Evolutionary conservation across 2,329 filamentous ascomycete species (phyloP), one percentile per base, ranked within the genome.

Genomic region (Hypoxylon sp.): DNA sequence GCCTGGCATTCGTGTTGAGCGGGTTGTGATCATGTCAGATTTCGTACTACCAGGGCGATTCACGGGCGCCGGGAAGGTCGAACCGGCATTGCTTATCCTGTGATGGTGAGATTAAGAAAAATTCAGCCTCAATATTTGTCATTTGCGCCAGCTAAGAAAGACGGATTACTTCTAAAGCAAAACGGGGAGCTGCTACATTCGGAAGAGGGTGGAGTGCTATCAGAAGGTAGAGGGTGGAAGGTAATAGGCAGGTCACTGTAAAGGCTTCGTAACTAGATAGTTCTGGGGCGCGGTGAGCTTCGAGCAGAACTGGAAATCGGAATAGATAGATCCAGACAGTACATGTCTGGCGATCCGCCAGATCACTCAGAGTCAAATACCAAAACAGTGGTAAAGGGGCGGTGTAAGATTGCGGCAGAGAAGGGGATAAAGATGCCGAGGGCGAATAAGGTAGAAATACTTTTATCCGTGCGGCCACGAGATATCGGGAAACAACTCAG

Each of bases 51-150:
- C 21, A 34, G 12, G 21, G 7, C 9, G n/a, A 5, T 37, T 21
- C n/a, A 19, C 30, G 6, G 19, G 32, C 30, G 23, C 32, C 37
- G 52, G 52, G 29, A 54, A 4, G 16, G 29, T 19, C 8, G 30
- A 32, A 14, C 52, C 37, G 37, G 52, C 25, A 54, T 43, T 11
- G 32, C 50, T 12, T 54, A 25, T 14, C 9, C 9, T 34, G 8
- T 9, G 9, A 11, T 37, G 39, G 25, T 54, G 16, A n/a, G 14
- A 30, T 23, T n/a, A 29, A n/a, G n/a, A 12, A 41, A 9, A 9
- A 6, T 53, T 53, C 34, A 53, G 51, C 51, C 51, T 43, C 51
- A 53, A 14, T 43, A 2, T 43, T 29, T 45, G 30, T 45, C 43
- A 16, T 29, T 2, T 4, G 25, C 14, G 16, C 12, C 21, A 23